Evolutionary conservation across 2,329 filamentous ascomycete species (phyloP).

Genomic region (Xylariaceae sp.): DNA sequence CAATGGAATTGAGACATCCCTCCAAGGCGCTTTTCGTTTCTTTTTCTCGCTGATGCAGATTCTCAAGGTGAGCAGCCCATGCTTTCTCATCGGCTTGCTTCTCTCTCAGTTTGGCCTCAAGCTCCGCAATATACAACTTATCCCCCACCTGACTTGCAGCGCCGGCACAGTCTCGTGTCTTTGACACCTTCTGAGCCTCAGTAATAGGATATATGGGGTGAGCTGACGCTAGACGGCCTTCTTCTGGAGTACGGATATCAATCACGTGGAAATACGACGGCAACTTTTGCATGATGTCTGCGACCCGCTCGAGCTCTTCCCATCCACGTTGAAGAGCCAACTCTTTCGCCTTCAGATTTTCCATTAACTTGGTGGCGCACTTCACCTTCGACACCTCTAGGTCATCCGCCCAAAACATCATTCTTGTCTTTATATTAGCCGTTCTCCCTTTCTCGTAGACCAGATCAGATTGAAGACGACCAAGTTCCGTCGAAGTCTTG

Average conservation of each 20-base stretch:
- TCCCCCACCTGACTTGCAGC: neutral
- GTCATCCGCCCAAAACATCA: slow-evolving; percentile 7
- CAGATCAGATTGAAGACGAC: slow-evolving; percentile 14
- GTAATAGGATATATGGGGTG: neutral
- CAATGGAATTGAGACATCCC: neutral
- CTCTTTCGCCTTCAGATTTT: slow-evolving; percentile 7
- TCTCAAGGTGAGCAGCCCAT: slow-evolving; percentile 9
- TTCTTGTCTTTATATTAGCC: slow-evolving; percentile 4
- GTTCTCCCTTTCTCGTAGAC: slow-evolving; percentile 6
- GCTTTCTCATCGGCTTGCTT: slow-evolving; percentile 16
- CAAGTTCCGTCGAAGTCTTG: slow-evolving; percentile 2
- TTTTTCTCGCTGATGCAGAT: neutral
- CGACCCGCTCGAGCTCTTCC: slow-evolving; percentile 4
- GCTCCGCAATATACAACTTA: slow-evolving; percentile 16
- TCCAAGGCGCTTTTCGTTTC: neutral
- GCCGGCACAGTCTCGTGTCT: neutral
- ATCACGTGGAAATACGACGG: slow-evolving; percentile 10
- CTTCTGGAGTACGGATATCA: neutral
- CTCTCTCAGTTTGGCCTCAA: slow-evolving; percentile 11
- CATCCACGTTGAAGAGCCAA: neutral
- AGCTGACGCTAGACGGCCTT: neutral
- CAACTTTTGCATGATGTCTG: neutral
- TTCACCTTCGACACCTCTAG: neutral
- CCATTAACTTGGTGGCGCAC: neutral
- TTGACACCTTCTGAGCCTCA: neutral